phyloP scores from a whole-genome alignment of 202 grass and related monocot species.

The Carex arenaria region DNA sequence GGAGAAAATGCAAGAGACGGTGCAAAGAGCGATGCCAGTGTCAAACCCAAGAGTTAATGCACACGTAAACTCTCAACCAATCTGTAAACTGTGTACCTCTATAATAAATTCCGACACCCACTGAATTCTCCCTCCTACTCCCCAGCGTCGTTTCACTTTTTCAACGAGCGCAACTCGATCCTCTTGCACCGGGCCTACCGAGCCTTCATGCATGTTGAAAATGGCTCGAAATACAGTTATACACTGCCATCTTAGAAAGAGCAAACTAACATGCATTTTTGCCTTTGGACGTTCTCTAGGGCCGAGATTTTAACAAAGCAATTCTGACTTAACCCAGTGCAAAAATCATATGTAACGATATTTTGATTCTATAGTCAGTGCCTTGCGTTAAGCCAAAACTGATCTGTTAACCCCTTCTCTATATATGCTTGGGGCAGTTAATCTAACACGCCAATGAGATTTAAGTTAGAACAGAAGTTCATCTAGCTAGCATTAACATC shows the following conservation, averaged over 20 bases:
- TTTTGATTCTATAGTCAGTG: too few species aligned
- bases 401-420: too few species aligned
- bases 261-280: too few species aligned
- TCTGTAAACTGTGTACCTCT: conserved; percentile 3
- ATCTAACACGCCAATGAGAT: too few species aligned
- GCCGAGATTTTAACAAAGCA: too few species aligned
- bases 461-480: too few species aligned
- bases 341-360: too few species aligned
- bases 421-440: too few species aligned
- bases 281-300: too few species aligned
- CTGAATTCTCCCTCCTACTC: neutral
- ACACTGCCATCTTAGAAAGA: neutral
- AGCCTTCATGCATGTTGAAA: neutral
- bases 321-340: too few species aligned
- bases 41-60: conserved; percentile 1
- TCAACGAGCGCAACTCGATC: neutral
- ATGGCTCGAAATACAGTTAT: neutral
- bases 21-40: neutral
- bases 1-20: neutral
- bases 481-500: too few species aligned
- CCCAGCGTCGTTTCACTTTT: neutral
- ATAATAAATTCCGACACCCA: neutral
- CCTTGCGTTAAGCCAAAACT: too few species aligned
- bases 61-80: conserved; percentile 25
- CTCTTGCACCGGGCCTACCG: neutral